phyloP scores from a whole-genome alignment of 176 grass and related monocot species.

The Poa annua region DNA sequence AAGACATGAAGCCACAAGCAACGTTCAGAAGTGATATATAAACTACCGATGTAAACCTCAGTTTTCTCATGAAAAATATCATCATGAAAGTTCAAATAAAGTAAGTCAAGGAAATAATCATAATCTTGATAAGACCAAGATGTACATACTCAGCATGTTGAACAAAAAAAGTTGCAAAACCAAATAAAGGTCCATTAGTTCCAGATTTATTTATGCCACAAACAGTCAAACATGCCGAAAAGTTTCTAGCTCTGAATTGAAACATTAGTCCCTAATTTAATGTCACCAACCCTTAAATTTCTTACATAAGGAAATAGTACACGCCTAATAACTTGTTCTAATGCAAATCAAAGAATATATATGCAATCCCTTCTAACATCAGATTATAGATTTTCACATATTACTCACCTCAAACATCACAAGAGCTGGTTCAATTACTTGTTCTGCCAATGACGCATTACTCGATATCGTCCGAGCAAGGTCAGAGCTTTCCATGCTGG shows the following conservation, averaged over 20 bases:
- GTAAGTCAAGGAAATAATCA: constrained; percentile 11
- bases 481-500: constrained; percentile 56
- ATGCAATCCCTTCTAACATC: constrained; percentile 21
- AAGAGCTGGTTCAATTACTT: constrained; percentile 95
- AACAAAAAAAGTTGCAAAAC: not conserved
- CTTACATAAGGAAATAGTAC: not conserved
- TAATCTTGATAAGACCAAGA: constrained; percentile 3
- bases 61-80: not conserved
- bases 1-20: constrained; percentile 10
- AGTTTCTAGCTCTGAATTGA: not conserved
- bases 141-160: not conserved
- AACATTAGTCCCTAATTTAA: not conserved
- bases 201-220: not conserved
- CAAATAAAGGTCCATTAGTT: not conserved
- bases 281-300: not conserved
- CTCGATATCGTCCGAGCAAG: constrained; percentile 60
- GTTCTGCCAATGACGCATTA: constrained; percentile 94
- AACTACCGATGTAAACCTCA: not conserved
- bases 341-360: constrained; percentile 22
- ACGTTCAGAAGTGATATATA: not conserved
- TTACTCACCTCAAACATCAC: constrained; percentile 97
- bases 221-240: not conserved
- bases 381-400: constrained; percentile 20
- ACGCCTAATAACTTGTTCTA: not conserved
- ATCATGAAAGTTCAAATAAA: constrained; percentile 14